Base-by-base conservation (phyloP, 2,329 filamentous ascomycete genomes). In the Cryphonectria japonica region DNA sequence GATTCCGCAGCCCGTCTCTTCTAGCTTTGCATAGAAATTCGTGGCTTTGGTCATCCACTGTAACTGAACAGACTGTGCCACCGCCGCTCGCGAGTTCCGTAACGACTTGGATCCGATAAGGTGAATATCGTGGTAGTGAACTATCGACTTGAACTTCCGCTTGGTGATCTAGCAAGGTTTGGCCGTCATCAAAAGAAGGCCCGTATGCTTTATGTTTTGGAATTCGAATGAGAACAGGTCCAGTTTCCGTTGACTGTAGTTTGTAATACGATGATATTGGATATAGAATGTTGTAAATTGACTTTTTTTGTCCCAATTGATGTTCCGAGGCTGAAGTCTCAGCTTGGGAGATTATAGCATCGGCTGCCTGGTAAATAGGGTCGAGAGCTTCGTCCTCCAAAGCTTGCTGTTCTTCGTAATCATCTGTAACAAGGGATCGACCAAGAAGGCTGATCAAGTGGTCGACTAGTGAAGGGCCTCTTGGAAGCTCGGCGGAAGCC, bases 201-300 rank as follows among this genome's bases (percentile, higher is more conserved):
- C 11, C 32, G 22, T 61, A 61, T 69, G 60, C 60, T 43, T 69
- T 46, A 46, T 54, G 13, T 39, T 34, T 14, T 57, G n/a, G 5
- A 14, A 69, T 64, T 9, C 50, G 67, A 13, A 69, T 0, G 0
- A 65, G 9, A 16, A 46, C 39, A 43, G 29, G 59, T 34, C 34
- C 13, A 37, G 16, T 39, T 19, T 8, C 46, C 26, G 52, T 52
- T 32, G 61, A 39, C 26, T 64, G 59, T 16, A 65, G 61, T 14
- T 60, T 60, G 61, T 69, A 69, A 19, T 57, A 57, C 13, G 60
- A 69, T 69, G 60, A 41, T 16, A 43, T 69, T n/a, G 46, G 67
- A 39, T 54, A 69, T 19, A 69, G 67, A 2, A 57, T 46, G 7
- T 22, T 57, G 59, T 69, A 46, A 37, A 69, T 22, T n/a, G 34